Evolutionary conservation across 306 rosid species (phyloP).

Genomic region (Luffa acutangula): DNA sequence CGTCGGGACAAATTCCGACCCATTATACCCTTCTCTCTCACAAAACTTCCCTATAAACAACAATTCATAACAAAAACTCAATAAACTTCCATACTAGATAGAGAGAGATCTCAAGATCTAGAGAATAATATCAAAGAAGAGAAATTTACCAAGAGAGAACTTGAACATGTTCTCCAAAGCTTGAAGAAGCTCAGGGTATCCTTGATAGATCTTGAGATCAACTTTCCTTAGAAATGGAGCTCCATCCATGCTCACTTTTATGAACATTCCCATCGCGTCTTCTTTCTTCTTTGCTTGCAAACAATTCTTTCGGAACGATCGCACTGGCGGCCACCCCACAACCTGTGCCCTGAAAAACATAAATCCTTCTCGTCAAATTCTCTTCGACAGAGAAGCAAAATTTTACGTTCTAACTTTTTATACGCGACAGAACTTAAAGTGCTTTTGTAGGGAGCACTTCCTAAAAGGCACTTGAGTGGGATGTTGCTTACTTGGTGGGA

Average conservation of each 20-base stretch:
- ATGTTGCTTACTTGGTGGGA: slow-evolving; percentile 31
- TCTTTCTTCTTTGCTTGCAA: slow-evolving; percentile 16
- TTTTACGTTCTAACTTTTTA: no score
- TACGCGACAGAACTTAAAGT: background rate
- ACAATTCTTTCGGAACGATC: slow-evolving; percentile 26
- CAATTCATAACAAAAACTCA: background rate
- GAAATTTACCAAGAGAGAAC: slow-evolving; percentile 26
- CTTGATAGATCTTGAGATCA: slow-evolving; percentile 30
- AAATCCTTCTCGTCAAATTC: background rate
- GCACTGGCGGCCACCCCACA: slow-evolving; percentile 52
- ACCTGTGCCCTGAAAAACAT: slow-evolving; percentile 24
- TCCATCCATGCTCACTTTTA: slow-evolving; percentile 48
- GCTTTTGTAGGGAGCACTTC: background rate
- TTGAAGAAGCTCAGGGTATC: slow-evolving; percentile 32
- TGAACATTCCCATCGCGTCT: slow-evolving; percentile 7
- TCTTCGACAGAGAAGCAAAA: background rate
- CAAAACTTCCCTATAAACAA: slow-evolving; percentile 2
- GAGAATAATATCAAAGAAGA: background rate
- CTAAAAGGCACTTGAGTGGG: background rate
- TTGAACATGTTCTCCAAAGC: slow-evolving; percentile 45
- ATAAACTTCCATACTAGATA: background rate
- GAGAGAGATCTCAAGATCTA: background rate
- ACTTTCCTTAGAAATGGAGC: slow-evolving; percentile 44
- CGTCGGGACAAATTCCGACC: slow-evolving; percentile 37
- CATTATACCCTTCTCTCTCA: slow-evolving; percentile 32